Evolutionary conservation across 1,284 basidiomycete species (phyloP), one percentile per base, ranked within the genome.

Genomic region (Microbotryum intermedium): DNA sequence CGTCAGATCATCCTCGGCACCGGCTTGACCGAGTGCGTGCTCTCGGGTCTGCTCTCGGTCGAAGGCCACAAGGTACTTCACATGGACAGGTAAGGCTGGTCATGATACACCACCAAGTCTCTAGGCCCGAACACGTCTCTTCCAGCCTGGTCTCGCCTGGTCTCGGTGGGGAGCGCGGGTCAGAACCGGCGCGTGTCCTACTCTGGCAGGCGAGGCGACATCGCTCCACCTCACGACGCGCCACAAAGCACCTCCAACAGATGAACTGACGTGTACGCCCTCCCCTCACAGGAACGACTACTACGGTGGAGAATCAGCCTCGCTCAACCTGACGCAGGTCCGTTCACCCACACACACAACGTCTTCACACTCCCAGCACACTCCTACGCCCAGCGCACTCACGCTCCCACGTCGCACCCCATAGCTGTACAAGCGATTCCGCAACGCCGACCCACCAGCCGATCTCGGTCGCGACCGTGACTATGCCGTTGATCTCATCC

Each of bases 1-100:
- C 8, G 45, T n/a, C 55, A 70, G 65, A 69, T 71, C 61, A 68
- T 76, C 54, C 72, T 75, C 57, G 94, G 94, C 69, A 97, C 94
- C 64, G 94, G 94, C 68, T 79, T 98, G 74, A 95, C 94, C 58
- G 95, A 99, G 77, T 98, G 95, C 79, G 93, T 98, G 74, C 84
- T 99, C 65, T 97, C 92, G 20, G 92, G 90, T 66, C 80, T 93
- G 74, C 82, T 99, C 70, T 98, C 94, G 30, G 94, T 98, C 61
- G 94, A 97, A 74, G 94, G 94, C 71, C 97, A 98, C 82, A 99
- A 98, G 81, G 95, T 99, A 69, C 84, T 99, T 48, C 95, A 99
- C 78, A 97, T 99, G 84, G 95, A 99, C 79, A 82, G 72, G 70
- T 71, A 30, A 58, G 66, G 45, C 26, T 10, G 34, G 34, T 39